Percentiles rank a stretch among this genome's conserved stretches.
phyloP scores from a whole-genome alignment of 2,329 filamentous ascomycete genomes.

The Fusarium beomiforme region DNA sequence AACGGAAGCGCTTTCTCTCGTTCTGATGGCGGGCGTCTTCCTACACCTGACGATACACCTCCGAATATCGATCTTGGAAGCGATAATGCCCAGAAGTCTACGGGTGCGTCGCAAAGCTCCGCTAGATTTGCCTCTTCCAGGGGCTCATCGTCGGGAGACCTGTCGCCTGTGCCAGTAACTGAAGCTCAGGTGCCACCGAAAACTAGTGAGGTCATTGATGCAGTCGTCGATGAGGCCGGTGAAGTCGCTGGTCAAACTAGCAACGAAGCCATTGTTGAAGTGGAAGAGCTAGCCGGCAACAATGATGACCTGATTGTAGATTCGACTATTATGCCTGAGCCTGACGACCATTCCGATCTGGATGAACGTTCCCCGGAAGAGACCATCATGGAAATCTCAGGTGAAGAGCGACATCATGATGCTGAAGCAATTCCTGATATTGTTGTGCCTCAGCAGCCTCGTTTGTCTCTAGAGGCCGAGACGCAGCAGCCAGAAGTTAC shows the following conservation, averaged over 20 bases:
- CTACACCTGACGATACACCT: slow-evolving; percentile 64
- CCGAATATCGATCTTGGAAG: slow-evolving; percentile 47
- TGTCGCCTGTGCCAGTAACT: not conserved
- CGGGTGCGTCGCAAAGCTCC: slow-evolving; percentile 18
- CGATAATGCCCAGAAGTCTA: slow-evolving; percentile 35
- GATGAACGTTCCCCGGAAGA: slow-evolving; percentile 22
- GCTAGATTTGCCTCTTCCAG: slow-evolving; percentile 4
- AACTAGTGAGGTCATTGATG: slow-evolving; percentile 29
- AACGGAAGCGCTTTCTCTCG: slow-evolving; percentile 48
- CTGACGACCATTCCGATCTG: slow-evolving; percentile 1
- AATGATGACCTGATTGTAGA: slow-evolving; percentile 6
- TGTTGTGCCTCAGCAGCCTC: slow-evolving; percentile 13
- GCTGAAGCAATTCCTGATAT: slow-evolving; percentile 18
- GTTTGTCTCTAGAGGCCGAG: slow-evolving; percentile 19
- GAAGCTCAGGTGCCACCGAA: slow-evolving; percentile 6
- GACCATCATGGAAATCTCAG: slow-evolving; percentile 11
- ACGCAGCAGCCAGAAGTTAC: slow-evolving; percentile 45
- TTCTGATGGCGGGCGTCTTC: slow-evolving; percentile 57
- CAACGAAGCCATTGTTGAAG: slow-evolving; percentile 10
- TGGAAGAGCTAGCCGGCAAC: not conserved
- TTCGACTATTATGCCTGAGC: slow-evolving; percentile 14
- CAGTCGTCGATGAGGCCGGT: slow-evolving; percentile 3
- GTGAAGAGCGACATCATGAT: slow-evolving; percentile 18
- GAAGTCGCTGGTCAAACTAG: slow-evolving; percentile 1
- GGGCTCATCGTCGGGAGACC: slow-evolving; percentile 1